Base-by-base conservation (phyloP, 202 grass and related monocot genomes). In the Schoenoplectus tabernaemontani region DNA sequence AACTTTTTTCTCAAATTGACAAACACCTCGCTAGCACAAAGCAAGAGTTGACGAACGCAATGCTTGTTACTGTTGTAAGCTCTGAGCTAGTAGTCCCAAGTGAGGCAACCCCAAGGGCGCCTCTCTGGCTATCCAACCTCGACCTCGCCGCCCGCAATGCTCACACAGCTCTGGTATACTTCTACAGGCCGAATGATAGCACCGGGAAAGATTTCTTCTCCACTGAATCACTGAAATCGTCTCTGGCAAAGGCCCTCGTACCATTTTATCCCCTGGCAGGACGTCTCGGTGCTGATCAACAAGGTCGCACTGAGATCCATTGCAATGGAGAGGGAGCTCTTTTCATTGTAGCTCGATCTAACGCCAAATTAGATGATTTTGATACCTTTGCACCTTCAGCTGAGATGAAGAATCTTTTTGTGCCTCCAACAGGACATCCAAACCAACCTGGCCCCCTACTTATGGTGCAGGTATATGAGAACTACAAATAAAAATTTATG, bases 181-280 rank as follows among this genome's bases (percentile, higher is more conserved):
- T 56, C 17, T 56, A 56, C 51, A 15, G 17, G 51, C 51, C 51
- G 17, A 68, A 59, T 44, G 38, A 19, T 17, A 68, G 50, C 4
- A 26, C 74, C 2, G 9, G 30, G 8, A 1, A 58, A 22, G 19
- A 56, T 9, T 89, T 89, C 85, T 92, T 89, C 61, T 77, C 42
- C 0, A 77, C 47, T 2, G 76, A 46, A 15, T 23, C 76, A 20
- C 11, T 92, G 2, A 83, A 32, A 51, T 80, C 73, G 43, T 82
- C 82, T 64, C 87, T 92, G 1, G 75, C 90, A 3, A 59, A 62
- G 9, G 82, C 80, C n/a, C 85, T 92, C n/a, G 85, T 87, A 7
- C 19, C 46, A 0, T 89, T 89, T 82, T 92, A 92, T 65, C 90
- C 90, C 8, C 46, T 92, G 4, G 90, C 82, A 2, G 90, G 90